Conservation (phyloP, 2,329 filamentous ascomycete genomes). For the Aspergillus pseudoglaucus region DNA sequence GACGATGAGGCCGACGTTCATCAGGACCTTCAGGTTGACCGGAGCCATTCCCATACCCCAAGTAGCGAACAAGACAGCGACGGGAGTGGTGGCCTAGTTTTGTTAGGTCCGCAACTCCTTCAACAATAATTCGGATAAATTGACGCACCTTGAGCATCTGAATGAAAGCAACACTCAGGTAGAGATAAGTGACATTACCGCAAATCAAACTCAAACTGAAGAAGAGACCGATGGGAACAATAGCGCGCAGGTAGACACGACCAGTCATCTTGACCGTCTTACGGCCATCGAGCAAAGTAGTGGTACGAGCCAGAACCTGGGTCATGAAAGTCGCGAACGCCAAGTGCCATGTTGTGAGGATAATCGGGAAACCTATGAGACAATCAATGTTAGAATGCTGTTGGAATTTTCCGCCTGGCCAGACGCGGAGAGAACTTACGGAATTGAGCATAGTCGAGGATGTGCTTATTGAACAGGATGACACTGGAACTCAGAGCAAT, state of each 20-base stretch:
- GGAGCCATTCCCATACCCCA: slow-evolving; percentile 81
- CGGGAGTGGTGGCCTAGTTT: slow-evolving; percentile 73
- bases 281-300: slow-evolving; percentile 80
- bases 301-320: slow-evolving; percentile 85
- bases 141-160: slow-evolving; percentile 86
- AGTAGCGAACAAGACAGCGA: slow-evolving; percentile 82
- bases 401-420: background rate
- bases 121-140: slow-evolving; percentile 20
- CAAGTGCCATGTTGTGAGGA: slow-evolving; percentile 94
- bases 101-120: slow-evolving; percentile 3
- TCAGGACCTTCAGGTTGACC: slow-evolving; percentile 76
- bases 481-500: slow-evolving; percentile 87
- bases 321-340: slow-evolving; percentile 90
- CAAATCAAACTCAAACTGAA: slow-evolving; percentile 95
- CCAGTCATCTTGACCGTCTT: slow-evolving; percentile 98
- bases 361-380: slow-evolving; percentile 34
- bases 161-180: slow-evolving; percentile 91
- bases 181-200: slow-evolving; percentile 89
- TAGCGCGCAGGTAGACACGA: slow-evolving; percentile 83
- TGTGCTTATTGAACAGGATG: slow-evolving; percentile 99
- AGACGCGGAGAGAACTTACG: slow-evolving; percentile 46
- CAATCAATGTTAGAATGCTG: slow-evolving; percentile 21
- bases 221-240: slow-evolving; percentile 89
- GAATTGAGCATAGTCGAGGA: slow-evolving; percentile 79
- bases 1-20: slow-evolving; percentile 92